Evolutionary conservation across 2,329 filamentous ascomycete genomes (phyloP).

Genomic region (Talaromyces sp.): DNA sequence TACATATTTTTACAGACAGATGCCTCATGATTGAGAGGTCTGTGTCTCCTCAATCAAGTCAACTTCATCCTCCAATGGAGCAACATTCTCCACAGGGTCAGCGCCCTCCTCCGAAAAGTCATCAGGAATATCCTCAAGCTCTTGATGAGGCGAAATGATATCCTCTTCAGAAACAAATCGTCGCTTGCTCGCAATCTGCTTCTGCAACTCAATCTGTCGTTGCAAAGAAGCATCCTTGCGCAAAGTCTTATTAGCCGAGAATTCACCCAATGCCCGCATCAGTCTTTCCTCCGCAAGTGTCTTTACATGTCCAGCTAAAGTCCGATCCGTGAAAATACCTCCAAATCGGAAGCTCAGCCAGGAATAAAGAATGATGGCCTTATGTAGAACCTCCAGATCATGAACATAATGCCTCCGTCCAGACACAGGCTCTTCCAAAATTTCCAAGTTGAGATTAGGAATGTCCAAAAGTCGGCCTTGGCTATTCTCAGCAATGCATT

Average conservation of each 20-base stretch:
- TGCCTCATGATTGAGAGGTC: background rate
- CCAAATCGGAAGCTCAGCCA: constrained; percentile 92
- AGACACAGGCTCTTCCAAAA: constrained; percentile 63
- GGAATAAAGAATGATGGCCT: constrained; percentile 79
- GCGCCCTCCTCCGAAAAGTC: constrained; percentile 23
- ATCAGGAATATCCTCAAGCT: constrained; percentile 12
- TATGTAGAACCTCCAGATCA: constrained; percentile 76
- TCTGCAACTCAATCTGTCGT: constrained; percentile 41
- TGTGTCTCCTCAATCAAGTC: background rate
- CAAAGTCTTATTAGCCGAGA: constrained; percentile 53
- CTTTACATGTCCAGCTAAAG: constrained; percentile 79
- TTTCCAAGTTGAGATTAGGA: constrained; percentile 68
- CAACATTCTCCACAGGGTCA: background rate
- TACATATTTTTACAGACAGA: background rate
- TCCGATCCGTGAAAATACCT: constrained; percentile 75
- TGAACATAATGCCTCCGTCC: constrained; percentile 61
- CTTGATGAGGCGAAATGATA: constrained; percentile 13
- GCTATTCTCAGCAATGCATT: constrained; percentile 67
- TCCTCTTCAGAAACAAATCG: constrained; percentile 28
- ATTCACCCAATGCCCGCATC: constrained; percentile 61
- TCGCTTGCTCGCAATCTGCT: constrained; percentile 35
- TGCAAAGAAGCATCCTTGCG: constrained; percentile 42
- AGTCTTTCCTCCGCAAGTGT: constrained; percentile 75
- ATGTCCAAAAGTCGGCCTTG: constrained; percentile 74
- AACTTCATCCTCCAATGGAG: background rate